Base-by-base conservation (phyloP, 441 rosid species). In the Aleurites moluccanus region DNA sequence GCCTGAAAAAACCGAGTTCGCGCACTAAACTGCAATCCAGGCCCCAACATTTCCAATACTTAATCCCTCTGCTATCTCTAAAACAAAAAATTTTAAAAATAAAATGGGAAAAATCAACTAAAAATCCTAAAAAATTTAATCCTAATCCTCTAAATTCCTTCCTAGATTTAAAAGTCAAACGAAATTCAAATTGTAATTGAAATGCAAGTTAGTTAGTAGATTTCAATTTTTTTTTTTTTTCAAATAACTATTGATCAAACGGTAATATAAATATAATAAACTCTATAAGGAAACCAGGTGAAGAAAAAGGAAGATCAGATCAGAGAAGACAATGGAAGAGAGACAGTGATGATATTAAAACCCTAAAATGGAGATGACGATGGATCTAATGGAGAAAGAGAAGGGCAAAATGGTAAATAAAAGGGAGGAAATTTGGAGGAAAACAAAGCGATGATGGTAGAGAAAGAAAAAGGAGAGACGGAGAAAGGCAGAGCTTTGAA, bases 21-120 rank as follows among this genome's bases (percentile, higher is more conserved):
- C 53, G 88, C 73, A 74, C 83, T 76, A 57, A 86, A 79, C 84
- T 84, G 87, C 85, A 86, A 83, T 60, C 92, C 90, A 18, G 91
- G 64, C 6, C 90, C 91, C 57, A 84, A 82, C 93, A 91, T 91
- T 74, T 81, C 75, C 77, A 27, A 56, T 70, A 25, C 57, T 63
- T 18, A 74, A 59, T 10, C 21, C 6, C 40, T 38, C 16, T 69
- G 52, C 14, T 30, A 20, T 49, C 25, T 23, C 25, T 42, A 33
- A 65, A 64, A 23, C 16, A 50, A 73, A 38, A 38, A 6, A 6
- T 38, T 6, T 38, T 8, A 35, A 64, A 16, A 1, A n/a, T n/a
- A 38, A 3, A 7, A 33, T 21, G 6, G 21, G 28, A 25, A 38
- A 50, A 16, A 50, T 16, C 49, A 50, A 63, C 50, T n/a, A 50